Base-by-base conservation (phyloP, 75 land plant genomes). In the Isoetes taiwanensis region DNA sequence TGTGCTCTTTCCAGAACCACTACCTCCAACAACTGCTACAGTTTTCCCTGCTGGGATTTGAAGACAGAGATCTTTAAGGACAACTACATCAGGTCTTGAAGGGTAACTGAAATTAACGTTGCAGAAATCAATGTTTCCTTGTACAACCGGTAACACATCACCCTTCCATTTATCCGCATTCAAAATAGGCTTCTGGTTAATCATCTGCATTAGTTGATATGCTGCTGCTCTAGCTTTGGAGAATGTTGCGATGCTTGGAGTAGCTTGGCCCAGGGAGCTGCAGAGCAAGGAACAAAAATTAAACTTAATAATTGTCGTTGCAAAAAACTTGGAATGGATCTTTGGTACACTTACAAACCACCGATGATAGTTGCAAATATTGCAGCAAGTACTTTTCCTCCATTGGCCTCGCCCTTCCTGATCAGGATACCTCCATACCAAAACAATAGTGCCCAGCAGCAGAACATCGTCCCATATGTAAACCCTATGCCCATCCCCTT, bases 321-420 rank as follows among this genome's bases (percentile, higher is more conserved):
- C 16, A 6, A 46, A 4, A n/a, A n/a, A n/a, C n/a, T 5, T 19
- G 16, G n/a, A n/a, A n/a, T n/a, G n/a, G 39, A 14, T 37, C 9
- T 37, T 37, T 37, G 39, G 9, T 37, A 37, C 23, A 46, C 50
- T 46, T 46, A 46, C 50, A 46, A 19, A 46, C 50, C 50, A 46
- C 50, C 16, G 38, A 46, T 46, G 16, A 46, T 16, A 46, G 25
- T 23, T 5, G 50, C 50, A n/a, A 46, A 46, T 6, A 46, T 46
- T 23, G 50, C 23, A 6, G 50, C 16, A 6, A 46, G 16, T 19
- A 46, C 50, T 4, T 16, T 19, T 5, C 50, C 50, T 46, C 50
- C 50, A 23, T 16, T 8, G 6, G 19, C 16, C 4, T 16, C 50
- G 4, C 16, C 16, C n/a, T 46, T 46, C 50, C 50, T 6, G 6